These are phyloP conservation scores for Grifola frondosa DNA, from an alignment of 1,284 basidiomycete species.

Conservation along the genomic window DNA sequence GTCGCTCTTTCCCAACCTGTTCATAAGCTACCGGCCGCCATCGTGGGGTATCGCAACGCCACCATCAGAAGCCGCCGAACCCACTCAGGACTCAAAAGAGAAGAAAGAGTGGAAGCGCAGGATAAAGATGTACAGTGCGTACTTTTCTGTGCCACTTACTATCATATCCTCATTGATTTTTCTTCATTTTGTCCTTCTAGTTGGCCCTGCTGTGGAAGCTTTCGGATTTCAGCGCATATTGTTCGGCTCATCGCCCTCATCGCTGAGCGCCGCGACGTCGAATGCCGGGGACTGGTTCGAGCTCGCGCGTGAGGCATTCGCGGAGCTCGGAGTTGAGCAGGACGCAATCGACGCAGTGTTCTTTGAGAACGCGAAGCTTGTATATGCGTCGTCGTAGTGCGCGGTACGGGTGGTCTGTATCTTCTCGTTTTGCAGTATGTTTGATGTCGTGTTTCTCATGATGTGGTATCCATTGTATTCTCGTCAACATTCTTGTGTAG, in stretches of 20 bases:
- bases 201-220: conserved; percentile 73
- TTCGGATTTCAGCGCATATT: conserved; percentile 59
- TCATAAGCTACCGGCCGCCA: conserved; percentile 81
- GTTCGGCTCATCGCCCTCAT: conserved; percentile 51
- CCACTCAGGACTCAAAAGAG: conserved; percentile 47
- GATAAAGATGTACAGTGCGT: conserved; percentile 88
- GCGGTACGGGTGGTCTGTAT: too few species aligned
- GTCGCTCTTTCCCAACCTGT: conserved; percentile 73
- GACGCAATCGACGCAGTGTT: conserved; percentile 77
- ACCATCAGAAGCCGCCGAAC: conserved; percentile 43
- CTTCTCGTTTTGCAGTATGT: too few species aligned
- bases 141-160: not conserved
- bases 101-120: conserved; percentile 77
- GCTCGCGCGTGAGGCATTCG: conserved; percentile 73
- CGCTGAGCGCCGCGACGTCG: conserved; percentile 43
- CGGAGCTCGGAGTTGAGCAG: conserved; percentile 82
- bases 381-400: conserved; percentile 45
- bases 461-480: too few species aligned
- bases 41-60: conserved; percentile 67
- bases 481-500: too few species aligned
- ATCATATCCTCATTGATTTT: not conserved
- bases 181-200: conserved; percentile 39
- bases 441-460: too few species aligned
- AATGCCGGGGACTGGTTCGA: conserved; percentile 76
- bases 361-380: conserved; percentile 58